Conservation (phyloP, 164 flowering plant genomes). For the Cinnamomum micranthum region DNA sequence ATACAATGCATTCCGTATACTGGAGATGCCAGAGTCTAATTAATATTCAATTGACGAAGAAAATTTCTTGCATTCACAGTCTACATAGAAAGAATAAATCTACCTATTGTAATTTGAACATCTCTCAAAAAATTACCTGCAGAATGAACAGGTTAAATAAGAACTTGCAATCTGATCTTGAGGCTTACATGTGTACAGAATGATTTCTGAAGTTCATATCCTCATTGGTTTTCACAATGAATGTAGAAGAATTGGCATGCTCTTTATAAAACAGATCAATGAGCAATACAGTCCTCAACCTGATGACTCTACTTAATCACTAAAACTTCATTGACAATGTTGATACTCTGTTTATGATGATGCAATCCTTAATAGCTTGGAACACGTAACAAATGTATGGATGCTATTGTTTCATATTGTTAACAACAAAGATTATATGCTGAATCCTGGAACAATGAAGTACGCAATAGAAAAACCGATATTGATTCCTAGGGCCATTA, state of each 20-base stretch:
- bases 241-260: background rate
- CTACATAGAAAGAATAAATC: constrained; percentile 29
- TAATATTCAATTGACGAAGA: constrained; percentile 13
- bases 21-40: constrained; percentile 2
- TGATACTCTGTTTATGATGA: no score
- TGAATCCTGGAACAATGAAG: no score
- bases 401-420: no score
- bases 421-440: no score
- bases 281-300: background rate
- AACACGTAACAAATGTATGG: no score
- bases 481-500: no score
- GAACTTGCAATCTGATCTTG: constrained; percentile 28
- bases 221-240: background rate
- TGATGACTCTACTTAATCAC: background rate
- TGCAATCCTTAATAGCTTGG: no score
- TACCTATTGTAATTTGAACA: constrained; percentile 92
- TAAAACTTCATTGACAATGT: no score
- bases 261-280: background rate
- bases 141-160: constrained; percentile 58
- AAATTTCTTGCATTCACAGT: constrained; percentile 6
- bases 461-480: no score
- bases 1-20: background rate
- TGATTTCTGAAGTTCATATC: constrained; percentile 1
- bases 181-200: constrained; percentile 8
- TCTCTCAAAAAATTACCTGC: constrained; percentile 92